Base-by-base conservation (phyloP, 495 filamentous ascomycete species). In the Thozetella sp. region DNA sequence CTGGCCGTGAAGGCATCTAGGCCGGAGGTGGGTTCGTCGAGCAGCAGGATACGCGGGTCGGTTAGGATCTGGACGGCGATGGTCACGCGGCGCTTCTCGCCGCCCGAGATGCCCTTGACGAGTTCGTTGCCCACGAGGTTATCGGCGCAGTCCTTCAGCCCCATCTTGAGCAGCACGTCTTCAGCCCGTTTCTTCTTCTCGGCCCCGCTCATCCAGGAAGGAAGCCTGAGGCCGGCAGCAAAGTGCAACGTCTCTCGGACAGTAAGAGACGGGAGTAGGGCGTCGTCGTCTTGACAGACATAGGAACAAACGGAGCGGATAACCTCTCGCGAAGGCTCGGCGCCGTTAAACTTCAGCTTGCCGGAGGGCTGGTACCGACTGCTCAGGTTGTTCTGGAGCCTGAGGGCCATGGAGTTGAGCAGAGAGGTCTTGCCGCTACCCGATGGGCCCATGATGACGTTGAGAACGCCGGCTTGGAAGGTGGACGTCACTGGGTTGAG, bases 391-490 rank as follows among this genome's bases (percentile, higher is more conserved):
- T 78, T 82, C 34, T 84, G 80, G 11, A 92, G 72, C 11, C 89
- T 78, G 4, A 79, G 75, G 13, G 89, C 86, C 78, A 92, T 87
- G 1, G 84, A 79, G 64, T 91, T 90, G 2, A 92, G 75, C 2
- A 92, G 66, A 0, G 86, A 87, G 2, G 88, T 90, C 70, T 91
- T 93, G 13, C 90, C 90, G 30, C 85, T 87, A 0, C 90, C 90
- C 15, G 87, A 90, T 1, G 90, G 89, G 0, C 90, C 90, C 88
- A 92, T 90, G 55, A 93, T 90, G 2, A 92, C 80, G 62, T 93
- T 92, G 12, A 93, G 70, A 20, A 78, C 71, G 1, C 86, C 87
- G 11, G 88, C 74, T 53, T 83, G 76, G 61, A 92, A 91, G 1
- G 79, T 75, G 0, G 86, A 73, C 2, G 79, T 86, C 25, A 91